phyloP scores from a whole-genome alignment of 192 early-diverging fungal species.

The Coemansia biformis region DNA sequence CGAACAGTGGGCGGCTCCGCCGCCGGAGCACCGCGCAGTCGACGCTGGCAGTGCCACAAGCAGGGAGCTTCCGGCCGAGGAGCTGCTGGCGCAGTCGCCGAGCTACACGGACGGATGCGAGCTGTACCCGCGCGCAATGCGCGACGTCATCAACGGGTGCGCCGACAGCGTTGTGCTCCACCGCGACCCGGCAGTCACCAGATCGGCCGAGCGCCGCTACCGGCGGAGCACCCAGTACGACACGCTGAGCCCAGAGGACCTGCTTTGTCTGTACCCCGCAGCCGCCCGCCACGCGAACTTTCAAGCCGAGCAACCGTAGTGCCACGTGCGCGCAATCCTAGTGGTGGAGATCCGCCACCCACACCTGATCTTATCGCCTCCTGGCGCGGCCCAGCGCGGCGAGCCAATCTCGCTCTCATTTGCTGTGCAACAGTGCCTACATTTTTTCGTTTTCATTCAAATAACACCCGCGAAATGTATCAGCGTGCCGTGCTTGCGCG shows the following conservation, averaged over 20 bases:
- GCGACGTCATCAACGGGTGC: constrained; percentile 35
- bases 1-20: too few relatives aligned
- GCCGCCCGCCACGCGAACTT: constrained; percentile 10
- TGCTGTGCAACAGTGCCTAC: too few relatives aligned
- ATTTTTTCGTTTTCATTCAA: constrained; percentile 8
- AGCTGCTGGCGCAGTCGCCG: constrained; percentile 6
- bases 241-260: constrained; percentile 16
- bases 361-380: constrained; percentile 1
- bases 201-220: constrained; percentile 16
- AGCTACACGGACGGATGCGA: constrained; percentile 30
- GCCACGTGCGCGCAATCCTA: too few relatives aligned
- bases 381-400: not conserved
- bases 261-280: constrained; percentile 24
- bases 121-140: constrained; percentile 41
- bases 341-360: not conserved
- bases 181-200: constrained; percentile 26
- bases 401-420: not conserved
- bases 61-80: too few relatives aligned
- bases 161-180: constrained; percentile 18
- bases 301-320: not conserved
- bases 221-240: constrained; percentile 6
- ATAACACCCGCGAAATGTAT: constrained; percentile 14
- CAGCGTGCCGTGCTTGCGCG: constrained; percentile 32
- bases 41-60: too few relatives aligned
- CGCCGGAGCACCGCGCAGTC: too few relatives aligned